Evolutionary conservation across 441 rosid species (phyloP).

Genomic region (Isatis lusitanica): DNA sequence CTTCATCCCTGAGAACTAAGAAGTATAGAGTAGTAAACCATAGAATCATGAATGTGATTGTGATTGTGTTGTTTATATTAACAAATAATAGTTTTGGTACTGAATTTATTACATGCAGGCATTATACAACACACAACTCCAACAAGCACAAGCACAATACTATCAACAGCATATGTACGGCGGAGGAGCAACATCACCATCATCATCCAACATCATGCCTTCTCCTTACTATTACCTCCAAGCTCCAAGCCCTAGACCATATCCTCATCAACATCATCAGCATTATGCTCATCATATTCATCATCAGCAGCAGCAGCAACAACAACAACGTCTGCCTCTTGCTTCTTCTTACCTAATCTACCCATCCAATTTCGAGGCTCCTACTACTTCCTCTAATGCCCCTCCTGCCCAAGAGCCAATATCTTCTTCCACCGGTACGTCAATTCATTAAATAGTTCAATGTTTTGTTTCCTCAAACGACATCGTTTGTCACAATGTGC

Average conservation of each 20-base stretch:
- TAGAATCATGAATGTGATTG: not conserved
- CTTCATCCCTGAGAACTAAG: not conserved
- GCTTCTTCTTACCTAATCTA: constrained; percentile 58
- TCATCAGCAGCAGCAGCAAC: constrained; percentile 17
- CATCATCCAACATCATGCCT: constrained; percentile 59
- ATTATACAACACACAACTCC: constrained; percentile 64
- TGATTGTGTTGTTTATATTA: not conserved
- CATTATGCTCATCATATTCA: constrained; percentile 22
- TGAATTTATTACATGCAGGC: constrained; percentile 40
- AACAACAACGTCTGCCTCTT: constrained; percentile 48
- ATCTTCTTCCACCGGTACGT: constrained; percentile 56
- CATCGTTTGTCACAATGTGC: constrained; percentile 2
- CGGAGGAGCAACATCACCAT: constrained; percentile 41
- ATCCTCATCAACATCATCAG: constrained; percentile 38
- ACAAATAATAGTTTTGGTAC: not conserved
- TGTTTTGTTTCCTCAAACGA: not conserved
- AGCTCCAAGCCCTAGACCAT: constrained; percentile 60
- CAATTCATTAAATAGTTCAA: not conserved
- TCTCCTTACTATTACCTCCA: constrained; percentile 69
- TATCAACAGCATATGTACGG: constrained; percentile 74
- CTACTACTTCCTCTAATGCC: constrained; percentile 45
- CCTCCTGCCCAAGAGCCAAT: constrained; percentile 45
- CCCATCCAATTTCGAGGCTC: constrained; percentile 46
- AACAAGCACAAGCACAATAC: constrained; percentile 68
- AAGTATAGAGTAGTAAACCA: constrained; percentile 6